Base-by-base conservation (phyloP, 73 alveolate species). In the Tetrahymena malaccensis region DNA sequence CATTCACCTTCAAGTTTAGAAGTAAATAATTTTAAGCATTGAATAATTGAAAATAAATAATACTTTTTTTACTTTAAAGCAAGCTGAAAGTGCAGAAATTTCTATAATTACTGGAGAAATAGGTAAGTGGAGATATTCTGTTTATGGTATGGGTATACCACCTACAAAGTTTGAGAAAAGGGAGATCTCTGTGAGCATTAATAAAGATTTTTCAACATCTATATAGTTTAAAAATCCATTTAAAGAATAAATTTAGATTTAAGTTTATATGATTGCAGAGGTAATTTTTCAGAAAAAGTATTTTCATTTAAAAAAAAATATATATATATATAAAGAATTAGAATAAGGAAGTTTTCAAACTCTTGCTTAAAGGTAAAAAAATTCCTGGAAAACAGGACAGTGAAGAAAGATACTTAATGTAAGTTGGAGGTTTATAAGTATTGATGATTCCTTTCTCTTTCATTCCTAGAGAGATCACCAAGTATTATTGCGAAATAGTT, bases 101-200 rank as follows among this genome's bases (percentile, higher is more conserved):
- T 95, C 94, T 50, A 98, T 99, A 89, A 98, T 96, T 56, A 98
- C 99, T 89, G 96, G 97, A 55, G 97, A 97, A 89, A 98, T 99
- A 8, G 99, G 99, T 56, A 98, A 99, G 93, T 99, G 99, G 99
- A 99, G 98, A 94, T 99, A 94, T 96, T 97, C 98, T 94, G 96
- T 98, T 31, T 98, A 98, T 96, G 99, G 99, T 16, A 98, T 97
- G 58, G 99, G 99, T 37, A 95, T 98, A 0, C 99, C 99, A 11
- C 99, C 99, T 17, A 99, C 99, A 35, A 94, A 96, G 16, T 98
- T 98, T 98, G 99, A 99, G 95, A 98, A 99, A 85, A 97, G 98
- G 21, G 94, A 99, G 11, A 98, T 99, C 34, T 98, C 99, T 15
- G 99, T 99, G 1, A 99, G 99, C 25, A 85, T 95, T 25, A 95